Evolutionary conservation across 2,329 filamentous ascomycete species (phyloP), one percentile per base, ranked within the genome.

Genomic region (Corynespora cassiicola): DNA sequence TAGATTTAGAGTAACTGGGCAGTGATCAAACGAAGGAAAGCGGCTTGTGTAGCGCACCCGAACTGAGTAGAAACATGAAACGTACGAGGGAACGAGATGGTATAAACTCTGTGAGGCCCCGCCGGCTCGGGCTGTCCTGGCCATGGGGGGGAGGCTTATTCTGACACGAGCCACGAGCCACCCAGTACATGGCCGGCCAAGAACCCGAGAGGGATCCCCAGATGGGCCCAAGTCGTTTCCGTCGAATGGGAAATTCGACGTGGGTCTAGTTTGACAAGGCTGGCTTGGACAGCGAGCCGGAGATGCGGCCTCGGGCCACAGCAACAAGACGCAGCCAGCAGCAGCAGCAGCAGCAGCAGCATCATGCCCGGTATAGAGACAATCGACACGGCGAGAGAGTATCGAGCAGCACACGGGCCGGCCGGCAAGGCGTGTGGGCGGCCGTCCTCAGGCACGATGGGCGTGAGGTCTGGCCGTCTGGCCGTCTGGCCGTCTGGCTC

Each of bases 81-180:
- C 47, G 52, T 26, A 22, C 39, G 39, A 36, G 38, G n/a, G n/a
- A 31, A 35, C 18, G 29, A 35, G 36, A 39, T 29, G 22, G 45
- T 57, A 53, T 54, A 54, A 41, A 33, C 39, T 52, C 36, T 31
- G 31, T 50, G 43, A 56, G 47, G 42, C 47, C 52, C 42, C 47
- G 43, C 45, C 34, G 44, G 31, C n/a, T n/a, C n/a, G n/a, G n/a
- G 35, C 36, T 42, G 30, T 17, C 27, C 42, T 24, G 11, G 31
- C 41, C 43, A 39, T 46, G 32, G 42, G 32, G 17, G 24, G 34
- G 40, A 49, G 44, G 52, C 54, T 56, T 44, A 51, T 35, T 45
- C 41, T 43, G 35, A 50, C 50, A 44, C 36, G 28, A 37, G 17
- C 15, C 21, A 22, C n/a, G n/a, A 17, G 5, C 17, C n/a, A 19